phyloP scores from a whole-genome alignment of 139 green algal species.

The Asterochloris sp. region DNA sequence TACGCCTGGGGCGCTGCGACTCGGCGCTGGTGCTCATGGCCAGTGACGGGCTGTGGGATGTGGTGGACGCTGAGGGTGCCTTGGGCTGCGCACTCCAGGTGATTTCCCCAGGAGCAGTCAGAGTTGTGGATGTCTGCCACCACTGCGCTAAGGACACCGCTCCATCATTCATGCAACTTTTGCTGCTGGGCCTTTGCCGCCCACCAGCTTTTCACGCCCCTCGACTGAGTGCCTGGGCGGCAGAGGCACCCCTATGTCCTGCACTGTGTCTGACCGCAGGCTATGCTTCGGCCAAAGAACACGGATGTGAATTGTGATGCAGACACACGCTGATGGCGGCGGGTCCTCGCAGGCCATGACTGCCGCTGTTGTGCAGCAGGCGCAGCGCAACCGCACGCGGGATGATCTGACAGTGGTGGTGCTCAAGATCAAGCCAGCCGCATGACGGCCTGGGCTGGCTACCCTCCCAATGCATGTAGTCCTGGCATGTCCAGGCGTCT shows the following conservation, averaged over 20 bases:
- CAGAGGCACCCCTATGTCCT: background rate
- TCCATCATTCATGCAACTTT: too few relatives aligned
- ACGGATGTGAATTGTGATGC: too few relatives aligned
- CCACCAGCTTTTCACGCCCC: too few relatives aligned
- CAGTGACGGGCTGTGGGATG: constrained; percentile 65
- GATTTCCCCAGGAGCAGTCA: background rate
- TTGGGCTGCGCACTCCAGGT: background rate
- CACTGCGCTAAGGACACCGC: too few relatives aligned
- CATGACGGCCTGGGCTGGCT: too few relatives aligned
- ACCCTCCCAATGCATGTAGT: too few relatives aligned
- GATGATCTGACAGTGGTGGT: constrained; percentile 49
- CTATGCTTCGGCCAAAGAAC: background rate
- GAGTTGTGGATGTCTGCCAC: too few relatives aligned
- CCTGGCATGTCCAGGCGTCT: too few relatives aligned
- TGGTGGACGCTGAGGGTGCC: constrained; percentile 18
- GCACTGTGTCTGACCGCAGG: constrained; percentile 3
- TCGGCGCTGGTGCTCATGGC: constrained; percentile 47
- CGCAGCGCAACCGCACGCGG: constrained; percentile 30
- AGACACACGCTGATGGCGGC: constrained; percentile 9
- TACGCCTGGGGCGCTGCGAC: constrained; percentile 26
- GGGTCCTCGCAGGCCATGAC: constrained; percentile 28
- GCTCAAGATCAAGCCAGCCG: background rate
- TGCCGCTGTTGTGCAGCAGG: constrained; percentile 31
- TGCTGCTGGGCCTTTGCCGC: too few relatives aligned
- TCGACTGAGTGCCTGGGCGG: too few relatives aligned